Percentiles rank a stretch among this genome's conserved stretches.
These are phyloP conservation scores for Geoglossum glabrum DNA, from an alignment of 495 filamentous ascomycete genomes.

Conservation along the genomic window DNA sequence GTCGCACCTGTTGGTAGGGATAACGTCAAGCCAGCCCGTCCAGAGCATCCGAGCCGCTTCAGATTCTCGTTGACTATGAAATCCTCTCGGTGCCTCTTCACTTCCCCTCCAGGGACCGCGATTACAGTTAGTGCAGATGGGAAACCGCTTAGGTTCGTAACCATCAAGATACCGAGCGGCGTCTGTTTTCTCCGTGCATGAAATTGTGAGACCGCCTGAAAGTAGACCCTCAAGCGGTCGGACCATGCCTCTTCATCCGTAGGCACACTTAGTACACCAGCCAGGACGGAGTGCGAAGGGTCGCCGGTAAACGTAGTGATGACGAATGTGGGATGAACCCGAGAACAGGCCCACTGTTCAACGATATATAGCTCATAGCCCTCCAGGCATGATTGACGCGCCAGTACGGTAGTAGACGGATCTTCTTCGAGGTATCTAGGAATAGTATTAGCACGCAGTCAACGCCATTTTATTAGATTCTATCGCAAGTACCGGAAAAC, in stretches of 20 bases:
- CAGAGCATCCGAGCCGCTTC: constrained; percentile 81
- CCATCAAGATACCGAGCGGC: constrained; percentile 64
- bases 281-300: constrained; percentile 49
- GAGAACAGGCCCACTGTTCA: constrained; percentile 94
- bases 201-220: constrained; percentile 63
- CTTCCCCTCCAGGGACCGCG: constrained; percentile 66
- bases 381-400: constrained; percentile 42
- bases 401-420: constrained; percentile 49
- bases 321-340: constrained; percentile 71
- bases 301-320: constrained; percentile 92
- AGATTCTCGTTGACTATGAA: constrained; percentile 93
- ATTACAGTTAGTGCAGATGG: constrained; percentile 81
- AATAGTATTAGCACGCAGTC: background rate
- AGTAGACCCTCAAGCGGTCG: constrained; percentile 56
- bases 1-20: constrained; percentile 57
- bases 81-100: constrained; percentile 56
- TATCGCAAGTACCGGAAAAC: constrained; percentile 16
- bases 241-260: constrained; percentile 69
- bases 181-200: constrained; percentile 73
- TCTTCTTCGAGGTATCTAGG: constrained; percentile 75
- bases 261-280: constrained; percentile 69
- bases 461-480: background rate
- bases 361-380: constrained; percentile 92
- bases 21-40: constrained; percentile 66
- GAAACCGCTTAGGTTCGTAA: constrained; percentile 80